Evolutionary conservation across 805 yeast species (phyloP), one percentile per base, ranked within the genome.

Genomic region (Candida endomychidarum): DNA sequence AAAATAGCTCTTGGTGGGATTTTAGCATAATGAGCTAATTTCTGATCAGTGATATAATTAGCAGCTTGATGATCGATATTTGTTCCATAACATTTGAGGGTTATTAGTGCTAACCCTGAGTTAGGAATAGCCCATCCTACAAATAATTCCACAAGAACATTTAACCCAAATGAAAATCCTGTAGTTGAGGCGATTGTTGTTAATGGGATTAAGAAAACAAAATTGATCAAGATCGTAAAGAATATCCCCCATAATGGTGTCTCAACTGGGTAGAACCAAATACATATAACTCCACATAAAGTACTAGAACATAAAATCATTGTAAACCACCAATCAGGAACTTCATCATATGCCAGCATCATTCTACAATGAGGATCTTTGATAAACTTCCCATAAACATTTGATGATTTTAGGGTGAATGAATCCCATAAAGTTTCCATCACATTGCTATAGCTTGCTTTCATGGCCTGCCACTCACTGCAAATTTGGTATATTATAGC

Each of bases 311-410:
- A 41, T 28, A 81, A 65, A 11, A 77, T 62, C 3, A 58, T 44
- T 3, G 61, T 51, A 50, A 74, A 83, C 86, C 88, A 81, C 81
- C 82, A 79, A 48, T 80, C 84, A 1, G 95, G 93, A 15, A 81
- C 86, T 47, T 83, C 88, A 26, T 72, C 72, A 57, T 83, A 82
- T 40, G 59, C 63, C 32, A 72, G 46, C 81, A 80, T 79, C 73
- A 78, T 77, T 34, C 62, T 64, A 41, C 79, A 70, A 50, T 77
- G 82, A 2, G 82, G 77, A 50, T 81, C 86, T 16, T 72, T 40
- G 5, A 47, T 45, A 23, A 58, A 48, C 9, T 54, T 48, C 4
- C 63, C 65, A 34, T 56, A 59, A 5, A 49, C 45, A 30, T 40
- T 45, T 9, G 40, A 31, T 2, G 47, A 34, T 19, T 40, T 40